phyloP scores from a whole-genome alignment of 352 stramenopile species.

The Halophytophthora polymorphica region DNA sequence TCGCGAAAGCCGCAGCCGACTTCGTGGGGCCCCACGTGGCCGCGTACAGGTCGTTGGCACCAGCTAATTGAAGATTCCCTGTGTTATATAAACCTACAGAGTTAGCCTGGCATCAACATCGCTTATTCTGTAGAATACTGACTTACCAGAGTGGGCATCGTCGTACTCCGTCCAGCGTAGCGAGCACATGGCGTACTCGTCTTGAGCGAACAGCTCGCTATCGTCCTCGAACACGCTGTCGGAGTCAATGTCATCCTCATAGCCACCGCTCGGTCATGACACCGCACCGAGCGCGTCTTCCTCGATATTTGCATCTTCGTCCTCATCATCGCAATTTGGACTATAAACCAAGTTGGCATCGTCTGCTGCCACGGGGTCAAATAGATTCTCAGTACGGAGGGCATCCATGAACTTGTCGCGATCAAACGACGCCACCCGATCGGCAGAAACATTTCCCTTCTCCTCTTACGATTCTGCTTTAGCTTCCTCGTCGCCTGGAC shows the following conservation, averaged over 20 bases:
- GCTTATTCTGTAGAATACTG: slow-evolving; percentile 10
- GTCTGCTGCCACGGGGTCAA: neutral
- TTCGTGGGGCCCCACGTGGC: slow-evolving; percentile 5
- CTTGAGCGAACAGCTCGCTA: neutral
- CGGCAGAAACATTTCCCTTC: no score
- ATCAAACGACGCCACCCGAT: no score
- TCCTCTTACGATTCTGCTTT: no score
- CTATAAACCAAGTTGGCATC: slow-evolving; percentile 6
- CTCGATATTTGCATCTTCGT: slow-evolving; percentile 5
- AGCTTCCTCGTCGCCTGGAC: no score
- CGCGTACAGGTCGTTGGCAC: slow-evolving; percentile 9
- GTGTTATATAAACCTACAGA: neutral
- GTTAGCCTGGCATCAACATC: neutral
- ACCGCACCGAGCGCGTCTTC: neutral
- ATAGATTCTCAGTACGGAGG: neutral
- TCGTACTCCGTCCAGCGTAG: slow-evolving; percentile 3
- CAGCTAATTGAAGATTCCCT: slow-evolving; percentile 4
- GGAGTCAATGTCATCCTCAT: neutral
- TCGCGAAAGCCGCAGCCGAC: slow-evolving; percentile 10
- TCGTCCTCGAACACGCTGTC: slow-evolving; percentile 5
- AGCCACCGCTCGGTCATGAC: neutral
- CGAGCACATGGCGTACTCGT: neutral
- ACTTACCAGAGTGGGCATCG: slow-evolving; percentile 12
- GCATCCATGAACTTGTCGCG: slow-evolving; percentile 12
- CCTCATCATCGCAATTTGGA: neutral